phyloP scores from a whole-genome alignment of 495 filamentous ascomycete genomes.

The Lentithecium fluviatile region DNA sequence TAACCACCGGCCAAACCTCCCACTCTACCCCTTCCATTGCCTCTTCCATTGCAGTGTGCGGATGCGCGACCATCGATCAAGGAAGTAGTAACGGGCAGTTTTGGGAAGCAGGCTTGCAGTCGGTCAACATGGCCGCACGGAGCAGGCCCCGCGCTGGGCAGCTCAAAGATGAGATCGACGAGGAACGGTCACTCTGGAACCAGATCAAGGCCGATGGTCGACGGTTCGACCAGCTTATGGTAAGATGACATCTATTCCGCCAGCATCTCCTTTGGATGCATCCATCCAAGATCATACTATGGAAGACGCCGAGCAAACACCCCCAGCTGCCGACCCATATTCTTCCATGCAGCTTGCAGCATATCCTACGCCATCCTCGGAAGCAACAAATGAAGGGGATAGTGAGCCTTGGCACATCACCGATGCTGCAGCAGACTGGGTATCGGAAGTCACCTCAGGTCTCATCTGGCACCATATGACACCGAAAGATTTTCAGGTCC shows the following conservation, averaged over 20 bases:
- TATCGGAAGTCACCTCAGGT: no score
- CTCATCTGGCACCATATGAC: no score
- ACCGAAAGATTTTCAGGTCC: no score
- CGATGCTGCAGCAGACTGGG: no score
- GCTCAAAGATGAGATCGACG: slow-evolving; percentile 52
- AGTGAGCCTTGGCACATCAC: no score
- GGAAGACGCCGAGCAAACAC: no score
- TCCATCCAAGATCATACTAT: not conserved
- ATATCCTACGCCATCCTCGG: no score
- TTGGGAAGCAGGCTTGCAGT: not conserved
- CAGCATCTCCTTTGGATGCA: not conserved
- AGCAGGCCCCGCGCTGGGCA: slow-evolving; percentile 45
- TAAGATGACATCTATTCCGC: slow-evolving; percentile 27
- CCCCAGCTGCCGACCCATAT: no score
- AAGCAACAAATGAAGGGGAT: no score
- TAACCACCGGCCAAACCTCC: not conserved
- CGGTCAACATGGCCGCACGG: slow-evolving; percentile 44
- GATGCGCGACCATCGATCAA: not conserved
- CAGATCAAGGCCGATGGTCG: slow-evolving; percentile 58
- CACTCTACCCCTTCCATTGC: not conserved
- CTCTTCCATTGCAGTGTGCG: not conserved
- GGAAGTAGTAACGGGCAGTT: not conserved
- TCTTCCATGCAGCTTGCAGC: no score
- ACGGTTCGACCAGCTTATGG: slow-evolving; percentile 41
- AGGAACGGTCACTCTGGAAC: slow-evolving; percentile 65